A percentile compares a stretch with the other conserved stretches of the same genome.
Conservation (phyloP, 2,329 filamentous ascomycete species). For the Alternaria solani region DNA sequence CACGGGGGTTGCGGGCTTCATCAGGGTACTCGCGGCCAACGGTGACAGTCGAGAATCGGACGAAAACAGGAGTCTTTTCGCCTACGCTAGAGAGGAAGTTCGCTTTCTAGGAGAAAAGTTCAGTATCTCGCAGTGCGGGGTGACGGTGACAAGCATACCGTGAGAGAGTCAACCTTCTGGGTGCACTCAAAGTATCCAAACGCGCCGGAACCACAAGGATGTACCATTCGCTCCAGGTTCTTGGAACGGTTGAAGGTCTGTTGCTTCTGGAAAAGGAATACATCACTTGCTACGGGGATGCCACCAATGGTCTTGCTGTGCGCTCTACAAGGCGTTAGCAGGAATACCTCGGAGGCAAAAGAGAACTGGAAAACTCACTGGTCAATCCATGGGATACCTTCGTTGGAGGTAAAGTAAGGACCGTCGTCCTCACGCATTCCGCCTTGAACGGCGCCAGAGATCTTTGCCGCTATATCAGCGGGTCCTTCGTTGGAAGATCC, state of each 20-base stretch:
- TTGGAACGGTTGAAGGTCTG: constrained; percentile 66
- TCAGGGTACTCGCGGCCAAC: constrained; percentile 56
- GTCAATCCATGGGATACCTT: constrained; percentile 62
- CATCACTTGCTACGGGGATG: constrained; percentile 60
- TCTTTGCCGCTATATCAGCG: constrained; percentile 60
- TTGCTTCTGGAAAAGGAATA: constrained; percentile 63
- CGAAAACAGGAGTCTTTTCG: constrained; percentile 55
- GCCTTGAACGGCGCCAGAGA: constrained; percentile 56
- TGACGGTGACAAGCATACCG: constrained; percentile 22
- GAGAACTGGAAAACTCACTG: constrained; percentile 37
- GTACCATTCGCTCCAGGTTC: constrained; percentile 55
- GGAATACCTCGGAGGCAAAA: neutral
- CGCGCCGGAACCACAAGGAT: constrained; percentile 55
- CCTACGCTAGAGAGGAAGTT: constrained; percentile 53
- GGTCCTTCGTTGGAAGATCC: constrained; percentile 60
- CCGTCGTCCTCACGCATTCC: constrained; percentile 61
- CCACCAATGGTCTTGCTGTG: constrained; percentile 64
- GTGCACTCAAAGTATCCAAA: constrained; percentile 60
- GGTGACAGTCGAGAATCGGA: constrained; percentile 58
- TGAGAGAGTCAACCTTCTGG: constrained; percentile 47
- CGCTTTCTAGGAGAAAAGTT: constrained; percentile 42
- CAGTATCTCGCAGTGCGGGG: neutral
- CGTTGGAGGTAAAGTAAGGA: constrained; percentile 64
- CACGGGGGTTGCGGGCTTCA: constrained; percentile 57
- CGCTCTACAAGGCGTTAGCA: constrained; percentile 24